Evolutionary conservation across 2,329 filamentous ascomycete species (phyloP), one percentile per base, ranked within the genome.

Genomic region (Colletotrichum australisinense): DNA sequence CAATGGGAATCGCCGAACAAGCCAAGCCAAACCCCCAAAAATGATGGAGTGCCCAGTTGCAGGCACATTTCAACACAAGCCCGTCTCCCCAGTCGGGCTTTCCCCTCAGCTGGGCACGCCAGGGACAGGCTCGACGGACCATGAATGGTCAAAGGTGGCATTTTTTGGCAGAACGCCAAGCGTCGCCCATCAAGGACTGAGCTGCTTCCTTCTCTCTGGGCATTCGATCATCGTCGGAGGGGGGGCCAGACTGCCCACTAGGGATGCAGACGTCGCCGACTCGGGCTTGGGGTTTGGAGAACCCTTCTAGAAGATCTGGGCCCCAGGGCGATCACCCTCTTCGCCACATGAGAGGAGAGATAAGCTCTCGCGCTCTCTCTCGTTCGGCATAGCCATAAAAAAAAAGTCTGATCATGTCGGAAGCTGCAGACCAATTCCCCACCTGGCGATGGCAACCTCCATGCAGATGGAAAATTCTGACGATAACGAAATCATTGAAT

Each of bases 391-490:
- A 19, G 42, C 19, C 5, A 42, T 7, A 42, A 19, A 32, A 32
- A 35, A 35, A 35, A 32, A 22, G 42, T 22, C 19, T 49, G 42
- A 49, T 49, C 42, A 49, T 22, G 42, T 22, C 19, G 19, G 19
- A 49, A 49, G 38, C 42, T 49, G 42, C 4, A 49, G 42, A 49
- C 42, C 42, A 49, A 9, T 49, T 11, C 42, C 42, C 42, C 42
- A 49, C 42, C 38, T 11, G 8, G 28, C 28, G 11, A 14, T 58
- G 69, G 57, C 42, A 59, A 19, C 35, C 32, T 22, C 30, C 32
- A 69, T 59, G 65, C 57, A 69, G 38, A 28, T n/a, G 22, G 24
- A 35, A 70, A 53, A 32, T 57, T 16, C 19, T 30, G 26, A 35
- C 26, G 24, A 63, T 52, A 63, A 38, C 49, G 42, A 32, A 24